phyloP scores from a whole-genome alignment of 768 basidiomycete genomes.

The Rhizopogon vulgaris region DNA sequence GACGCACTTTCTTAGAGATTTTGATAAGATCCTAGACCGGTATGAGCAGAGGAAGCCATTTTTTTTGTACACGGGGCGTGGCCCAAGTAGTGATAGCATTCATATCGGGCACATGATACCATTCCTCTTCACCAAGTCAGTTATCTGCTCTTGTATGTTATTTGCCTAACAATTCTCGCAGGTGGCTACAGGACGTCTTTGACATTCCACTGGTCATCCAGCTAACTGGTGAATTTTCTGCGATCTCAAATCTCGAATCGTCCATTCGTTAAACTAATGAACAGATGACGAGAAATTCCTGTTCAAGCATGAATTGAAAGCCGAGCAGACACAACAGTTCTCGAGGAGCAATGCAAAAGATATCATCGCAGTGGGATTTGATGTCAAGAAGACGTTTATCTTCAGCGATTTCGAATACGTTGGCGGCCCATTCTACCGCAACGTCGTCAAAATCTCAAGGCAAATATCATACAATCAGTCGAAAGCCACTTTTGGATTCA shows the following conservation, averaged over 20 bases:
- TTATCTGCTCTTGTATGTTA: constrained; percentile 2
- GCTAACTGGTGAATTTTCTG: constrained; percentile 64
- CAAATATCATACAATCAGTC: constrained; percentile 92
- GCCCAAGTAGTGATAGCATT: constrained; percentile 94
- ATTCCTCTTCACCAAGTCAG: constrained; percentile 94
- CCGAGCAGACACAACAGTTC: constrained; percentile 81
- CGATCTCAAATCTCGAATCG: background rate
- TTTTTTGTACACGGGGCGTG: constrained; percentile 95
- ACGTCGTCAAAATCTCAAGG: constrained; percentile 87
- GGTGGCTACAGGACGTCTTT: constrained; percentile 97
- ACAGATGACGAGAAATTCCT: constrained; percentile 98
- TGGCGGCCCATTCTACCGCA: constrained; percentile 90
- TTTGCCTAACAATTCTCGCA: constrained; percentile 24
- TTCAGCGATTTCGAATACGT: constrained; percentile 90
- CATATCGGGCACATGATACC: constrained; percentile 98
- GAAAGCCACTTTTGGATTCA: constrained; percentile 95
- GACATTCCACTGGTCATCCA: constrained; percentile 92
- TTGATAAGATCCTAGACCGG: constrained; percentile 89
- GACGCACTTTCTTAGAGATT: constrained; percentile 53
- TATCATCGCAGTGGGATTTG: constrained; percentile 95
- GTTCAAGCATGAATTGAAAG: constrained; percentile 91
- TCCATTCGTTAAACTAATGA: background rate
- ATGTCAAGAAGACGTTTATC: constrained; percentile 90
- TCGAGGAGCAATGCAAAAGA: constrained; percentile 86
- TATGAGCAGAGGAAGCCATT: constrained; percentile 97